Base-by-base conservation (phyloP, 2,329 filamentous ascomycete genomes). In the Aspergillus viridinutans region DNA sequence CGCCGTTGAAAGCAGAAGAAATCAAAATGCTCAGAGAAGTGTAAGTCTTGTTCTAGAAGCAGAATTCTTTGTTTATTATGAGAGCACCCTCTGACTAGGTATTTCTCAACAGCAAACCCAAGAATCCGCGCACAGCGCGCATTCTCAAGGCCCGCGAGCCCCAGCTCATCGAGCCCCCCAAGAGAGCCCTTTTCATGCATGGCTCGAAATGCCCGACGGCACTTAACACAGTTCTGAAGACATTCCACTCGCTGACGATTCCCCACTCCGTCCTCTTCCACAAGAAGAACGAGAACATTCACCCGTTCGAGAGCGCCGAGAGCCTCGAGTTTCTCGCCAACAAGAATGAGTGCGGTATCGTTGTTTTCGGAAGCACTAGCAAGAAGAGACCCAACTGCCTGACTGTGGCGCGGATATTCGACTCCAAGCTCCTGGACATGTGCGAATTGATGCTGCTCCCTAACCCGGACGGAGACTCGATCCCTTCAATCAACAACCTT, bases 371-470 rank as follows among this genome's bases (percentile, higher is more conserved):
- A 53, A 87, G 85, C 73, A 89, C 88, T 75, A 90, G 84, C 74
- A 99, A 97, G 83, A 99, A 97, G 83, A 84, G 94, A n/a, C 92
- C 92, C 4, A 92, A 99, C 76, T 88, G 87, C 61, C 74, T 99
- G 67, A 97, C 92, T 0, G 76, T 97, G 49, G 81, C 88, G 43
- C 86, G 94, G 61, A 90, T 89, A 47, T 97, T 96, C 73, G 84
- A 87, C 67, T 85, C 90, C 78, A 92, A 94, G 76, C 82, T 96
- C 17, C 83, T 97, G 63, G 95, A 99, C 75, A 96, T 99, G 91
- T 80, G 96, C 54, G 94, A 99, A 81, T 77, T 97, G 67, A 81
- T 90, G 72, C 84, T 99, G 58, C 87, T 97, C 67, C 82, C 87
- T 2, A 84, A 89, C 26, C 85, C 83, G 20, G 91, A 72, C 20